Base-by-base conservation (phyloP, 2,329 filamentous ascomycete species). In the Cercospora janseana region DNA sequence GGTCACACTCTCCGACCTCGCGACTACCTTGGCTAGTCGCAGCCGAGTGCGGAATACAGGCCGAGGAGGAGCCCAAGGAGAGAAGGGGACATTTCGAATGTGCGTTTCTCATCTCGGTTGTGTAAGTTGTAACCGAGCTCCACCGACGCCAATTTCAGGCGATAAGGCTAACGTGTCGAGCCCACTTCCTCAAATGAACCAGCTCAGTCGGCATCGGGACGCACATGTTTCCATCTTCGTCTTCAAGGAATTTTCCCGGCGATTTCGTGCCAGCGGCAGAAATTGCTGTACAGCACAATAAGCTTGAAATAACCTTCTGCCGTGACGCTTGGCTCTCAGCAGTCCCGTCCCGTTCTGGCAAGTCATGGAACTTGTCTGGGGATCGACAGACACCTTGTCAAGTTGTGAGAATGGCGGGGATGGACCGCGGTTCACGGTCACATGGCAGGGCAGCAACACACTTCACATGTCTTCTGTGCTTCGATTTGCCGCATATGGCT, bases 71-170 rank as follows among this genome's bases (percentile, higher is more conserved):
- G 13, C n/a, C 20, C 35, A 40, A 24, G 20, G 20, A 32, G 29
- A 40, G n/a, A n/a, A n/a, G n/a, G n/a, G 12, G 12, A 15, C 35
- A 13, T 40, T 13, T 24, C 13, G 35, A 21, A 21, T 38, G n/a
- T 20, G 34, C 6, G 16, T 6, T 38, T 26, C 18, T 23, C 6
- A 40, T 23, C 35, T 23, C 20, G 35, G 35, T 9, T 26, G 35
- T 40, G 20, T 13, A n/a, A n/a, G 35, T 13, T 40, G 35, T n/a
- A 40, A 23, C 35, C 35, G 35, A 40, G 35, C 9, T 23, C 35
- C 35, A 40, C 35, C 23, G 12, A 24, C 26, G 35, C 16, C 35
- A 20, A 40, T 23, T 40, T 24, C 26, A 23, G 26, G 35, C 23
- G 18, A 24, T 24, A 12, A 21, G n/a, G 35, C 35, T 20, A 8